A percentile compares a stretch with the other conserved stretches of the same genome.
Conservation (phyloP, 2,329 filamentous ascomycete genomes). For the Thelonectria discophora region DNA sequence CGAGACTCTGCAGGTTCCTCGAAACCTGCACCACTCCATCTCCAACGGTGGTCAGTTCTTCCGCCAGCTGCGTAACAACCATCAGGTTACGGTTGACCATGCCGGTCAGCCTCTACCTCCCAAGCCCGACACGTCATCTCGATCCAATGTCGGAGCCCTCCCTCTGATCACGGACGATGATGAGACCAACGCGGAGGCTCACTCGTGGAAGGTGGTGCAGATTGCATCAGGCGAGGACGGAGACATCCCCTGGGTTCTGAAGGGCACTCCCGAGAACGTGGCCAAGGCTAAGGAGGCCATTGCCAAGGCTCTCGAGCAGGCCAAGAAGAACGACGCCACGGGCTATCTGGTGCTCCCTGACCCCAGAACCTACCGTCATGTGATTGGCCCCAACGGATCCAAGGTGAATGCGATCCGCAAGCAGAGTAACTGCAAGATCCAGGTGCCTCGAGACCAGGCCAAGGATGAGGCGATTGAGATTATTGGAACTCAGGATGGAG, state of each 20-base stretch:
- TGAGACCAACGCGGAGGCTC: conserved; percentile 68
- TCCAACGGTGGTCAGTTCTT: conserved; percentile 93
- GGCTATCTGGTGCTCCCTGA: conserved; percentile 93
- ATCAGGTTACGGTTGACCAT: conserved; percentile 91
- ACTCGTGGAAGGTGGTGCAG: conserved; percentile 87
- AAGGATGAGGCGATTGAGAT: conserved; percentile 89
- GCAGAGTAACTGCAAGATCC: conserved; percentile 92
- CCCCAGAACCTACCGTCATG: conserved; percentile 85
- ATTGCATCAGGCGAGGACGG: conserved; percentile 67
- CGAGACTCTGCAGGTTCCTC: conserved; percentile 86
- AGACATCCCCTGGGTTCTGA: conserved; percentile 89
- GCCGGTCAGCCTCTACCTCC: conserved; percentile 79
- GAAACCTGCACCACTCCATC: conserved; percentile 82
- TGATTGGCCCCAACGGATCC: conserved; percentile 87
- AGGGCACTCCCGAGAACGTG: conserved; percentile 79
- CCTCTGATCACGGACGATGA: conserved; percentile 95
- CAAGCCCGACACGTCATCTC: conserved; percentile 66
- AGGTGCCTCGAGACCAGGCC: conserved; percentile 84
- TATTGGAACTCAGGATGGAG: conserved; percentile 77
- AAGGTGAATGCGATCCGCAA: conserved; percentile 94
- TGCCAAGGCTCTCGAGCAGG: conserved; percentile 75
- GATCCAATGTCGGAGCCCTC: conserved; percentile 69
- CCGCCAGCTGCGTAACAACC: conserved; percentile 85
- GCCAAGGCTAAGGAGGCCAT: conserved; percentile 82
- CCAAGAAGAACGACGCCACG: conserved; percentile 73